A percentile compares a stretch with the other conserved stretches of the same genome.
These are phyloP conservation scores for Backusella mclennaniae DNA, from an alignment of 192 early-diverging fungal species.

Conservation along the genomic window DNA sequence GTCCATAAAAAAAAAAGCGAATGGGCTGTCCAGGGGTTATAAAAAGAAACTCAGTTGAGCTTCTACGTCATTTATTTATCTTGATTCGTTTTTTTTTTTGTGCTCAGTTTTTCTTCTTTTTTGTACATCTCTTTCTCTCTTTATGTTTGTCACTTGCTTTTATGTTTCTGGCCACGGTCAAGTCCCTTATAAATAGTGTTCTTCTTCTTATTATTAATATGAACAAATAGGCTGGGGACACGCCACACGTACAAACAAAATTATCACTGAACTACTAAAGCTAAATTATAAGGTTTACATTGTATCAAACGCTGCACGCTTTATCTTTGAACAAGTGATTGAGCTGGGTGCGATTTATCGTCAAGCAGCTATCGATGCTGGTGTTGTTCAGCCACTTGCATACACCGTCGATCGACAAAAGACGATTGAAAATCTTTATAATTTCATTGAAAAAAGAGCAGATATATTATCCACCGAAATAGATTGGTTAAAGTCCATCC, in stretches of 20 bases:
- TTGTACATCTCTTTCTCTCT: not conserved
- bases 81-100: not conserved
- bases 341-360: constrained; percentile 49
- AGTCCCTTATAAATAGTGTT: not conserved
- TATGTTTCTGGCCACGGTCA: constrained; percentile 61
- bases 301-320: constrained; percentile 54
- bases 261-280: constrained; percentile 48
- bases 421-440: constrained; percentile 50
- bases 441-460: constrained; percentile 41
- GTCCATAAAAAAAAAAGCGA: not conserved
- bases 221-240: constrained; percentile 52
- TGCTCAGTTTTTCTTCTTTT: not conserved
- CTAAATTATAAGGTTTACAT: constrained; percentile 50
- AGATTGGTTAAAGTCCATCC: constrained; percentile 47
- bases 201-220: not conserved
- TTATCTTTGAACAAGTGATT: constrained; percentile 56
- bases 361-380: constrained; percentile 56
- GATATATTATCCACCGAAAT: constrained; percentile 44
- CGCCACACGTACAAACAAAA: constrained; percentile 55
- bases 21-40: not conserved
- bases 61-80: constrained; percentile 6
- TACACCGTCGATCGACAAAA: constrained; percentile 55
- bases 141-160: constrained; percentile 48
- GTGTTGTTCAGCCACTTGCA: constrained; percentile 61
- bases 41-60: not conserved